A percentile compares a stretch with the other conserved stretches of the same genome.
These are phyloP conservation scores for Sugiyamaella americana DNA, from an alignment of 805 yeast species.

Conservation along the genomic window DNA sequence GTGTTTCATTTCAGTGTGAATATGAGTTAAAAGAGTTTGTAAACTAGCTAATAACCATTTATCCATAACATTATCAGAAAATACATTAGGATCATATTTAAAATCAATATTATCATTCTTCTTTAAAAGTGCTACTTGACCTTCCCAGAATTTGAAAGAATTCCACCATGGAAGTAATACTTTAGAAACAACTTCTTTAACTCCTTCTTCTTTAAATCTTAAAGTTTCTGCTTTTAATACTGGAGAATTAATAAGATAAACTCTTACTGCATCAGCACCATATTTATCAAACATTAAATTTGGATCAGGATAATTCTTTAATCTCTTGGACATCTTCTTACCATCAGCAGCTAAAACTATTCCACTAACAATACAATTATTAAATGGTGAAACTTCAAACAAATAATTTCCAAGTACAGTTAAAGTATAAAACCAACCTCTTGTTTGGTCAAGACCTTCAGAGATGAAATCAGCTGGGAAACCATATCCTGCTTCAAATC, in stretches of 20 bases:
- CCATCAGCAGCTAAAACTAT: constrained; percentile 97
- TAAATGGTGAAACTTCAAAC: constrained; percentile 86
- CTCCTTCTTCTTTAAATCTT: constrained; percentile 98
- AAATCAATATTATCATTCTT: constrained; percentile 69
- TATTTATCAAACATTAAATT: constrained; percentile 69
- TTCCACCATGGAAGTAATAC: constrained; percentile 99
- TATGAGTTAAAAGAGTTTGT: constrained; percentile 80
- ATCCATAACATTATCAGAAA: constrained; percentile 89
- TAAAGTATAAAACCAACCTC: constrained; percentile 99
- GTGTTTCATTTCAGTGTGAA: constrained; percentile 83
- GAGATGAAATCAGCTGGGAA: constrained; percentile 98
- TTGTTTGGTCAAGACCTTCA: constrained; percentile 98
- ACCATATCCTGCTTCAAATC: constrained; percentile 46
- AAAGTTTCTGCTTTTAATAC: constrained; percentile 94
- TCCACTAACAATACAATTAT: constrained; percentile 94
- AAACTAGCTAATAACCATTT: constrained; percentile 95
- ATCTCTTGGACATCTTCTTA: constrained; percentile 97
- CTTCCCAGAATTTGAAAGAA: constrained; percentile 93
- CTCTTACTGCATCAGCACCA: constrained; percentile 97
- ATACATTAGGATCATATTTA: constrained; percentile 57
- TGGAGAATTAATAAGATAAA: constrained; percentile 95
- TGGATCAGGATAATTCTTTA: constrained; percentile 98
- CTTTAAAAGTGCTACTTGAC: constrained; percentile 78
- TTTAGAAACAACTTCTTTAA: constrained; percentile 92
- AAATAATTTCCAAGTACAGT: constrained; percentile 93